phyloP scores from a whole-genome alignment of 2,329 filamentous ascomycete species.

The Hypomyces rosellus region DNA sequence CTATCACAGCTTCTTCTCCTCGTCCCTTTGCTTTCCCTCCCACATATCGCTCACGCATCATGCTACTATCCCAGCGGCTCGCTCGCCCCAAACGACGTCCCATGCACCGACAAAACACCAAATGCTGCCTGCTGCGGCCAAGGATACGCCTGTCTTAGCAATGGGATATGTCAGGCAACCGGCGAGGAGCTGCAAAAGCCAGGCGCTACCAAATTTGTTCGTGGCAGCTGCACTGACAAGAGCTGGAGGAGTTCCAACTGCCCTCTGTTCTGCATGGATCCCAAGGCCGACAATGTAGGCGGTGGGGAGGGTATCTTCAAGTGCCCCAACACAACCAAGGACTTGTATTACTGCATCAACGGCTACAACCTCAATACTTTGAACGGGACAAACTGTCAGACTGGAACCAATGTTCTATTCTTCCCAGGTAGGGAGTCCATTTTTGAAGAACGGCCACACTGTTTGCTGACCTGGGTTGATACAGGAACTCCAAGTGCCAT shows the following conservation, averaged over 20 bases:
- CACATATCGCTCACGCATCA: neutral
- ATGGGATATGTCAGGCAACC: conserved; percentile 27
- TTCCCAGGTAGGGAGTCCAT: conserved; percentile 4
- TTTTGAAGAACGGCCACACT: neutral
- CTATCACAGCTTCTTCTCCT: neutral
- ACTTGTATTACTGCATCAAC: conserved; percentile 5
- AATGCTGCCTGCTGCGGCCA: conserved; percentile 29
- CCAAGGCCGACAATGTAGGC: neutral
- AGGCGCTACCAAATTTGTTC: conserved; percentile 20
- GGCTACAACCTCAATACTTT: neutral
- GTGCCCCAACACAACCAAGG: neutral
- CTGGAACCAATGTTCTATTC: neutral
- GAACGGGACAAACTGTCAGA: neutral
- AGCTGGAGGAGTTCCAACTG: conserved; percentile 25
- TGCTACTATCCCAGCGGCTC: conserved; percentile 28
- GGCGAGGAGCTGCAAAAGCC: conserved; percentile 17
- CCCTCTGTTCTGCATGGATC: conserved; percentile 24
- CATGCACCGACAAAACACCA: conserved; percentile 21
- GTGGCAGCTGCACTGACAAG: conserved; percentile 30
- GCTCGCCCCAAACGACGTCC: conserved; percentile 22
- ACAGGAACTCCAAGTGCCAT: neutral
- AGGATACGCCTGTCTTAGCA: conserved; percentile 31
- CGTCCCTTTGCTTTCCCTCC: neutral
- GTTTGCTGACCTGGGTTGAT: neutral
- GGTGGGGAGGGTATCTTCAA: conserved; percentile 5